phyloP scores from a whole-genome alignment of 2,329 filamentous ascomycete genomes.

The Penicillium italicum region DNA sequence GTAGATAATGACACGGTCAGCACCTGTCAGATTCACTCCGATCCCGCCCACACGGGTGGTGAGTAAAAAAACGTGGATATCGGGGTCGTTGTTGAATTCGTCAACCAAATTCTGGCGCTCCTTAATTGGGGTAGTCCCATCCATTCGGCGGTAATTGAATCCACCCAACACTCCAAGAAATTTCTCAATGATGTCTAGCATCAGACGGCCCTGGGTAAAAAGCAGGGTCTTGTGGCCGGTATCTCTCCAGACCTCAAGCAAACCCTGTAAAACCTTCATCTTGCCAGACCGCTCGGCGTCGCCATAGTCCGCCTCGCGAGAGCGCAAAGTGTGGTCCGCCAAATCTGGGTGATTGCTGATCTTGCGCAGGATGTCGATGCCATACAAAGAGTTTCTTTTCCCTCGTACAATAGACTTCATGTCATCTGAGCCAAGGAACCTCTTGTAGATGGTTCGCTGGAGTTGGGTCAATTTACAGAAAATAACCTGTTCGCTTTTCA shows the following conservation, averaged over 20 bases:
- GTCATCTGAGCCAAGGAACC: slow-evolving; percentile 76
- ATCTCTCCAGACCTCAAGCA: slow-evolving; percentile 83
- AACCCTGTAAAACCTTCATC: slow-evolving; percentile 86
- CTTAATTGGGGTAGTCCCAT: slow-evolving; percentile 85
- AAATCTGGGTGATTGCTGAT: slow-evolving; percentile 98
- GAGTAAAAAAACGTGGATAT: slow-evolving; percentile 82
- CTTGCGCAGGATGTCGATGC: slow-evolving; percentile 88
- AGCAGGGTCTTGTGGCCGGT: slow-evolving; percentile 92
- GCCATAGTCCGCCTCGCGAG: slow-evolving; percentile 67
- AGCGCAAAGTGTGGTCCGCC: slow-evolving; percentile 61
- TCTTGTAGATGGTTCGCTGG: slow-evolving; percentile 76
- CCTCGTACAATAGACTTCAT: slow-evolving; percentile 76
- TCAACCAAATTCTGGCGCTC: slow-evolving; percentile 87
- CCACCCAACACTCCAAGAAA: slow-evolving; percentile 67
- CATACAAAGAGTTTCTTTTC: slow-evolving; percentile 75
- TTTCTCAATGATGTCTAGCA: slow-evolving; percentile 88
- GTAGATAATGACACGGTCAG: slow-evolving; percentile 94
- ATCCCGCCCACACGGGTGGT: slow-evolving; percentile 95
- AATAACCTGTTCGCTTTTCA: slow-evolving; percentile 93
- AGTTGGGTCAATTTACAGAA: slow-evolving; percentile 86
- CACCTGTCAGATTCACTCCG: slow-evolving; percentile 90
- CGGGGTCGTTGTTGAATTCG: slow-evolving; percentile 77
- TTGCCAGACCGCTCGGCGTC: slow-evolving; percentile 79
- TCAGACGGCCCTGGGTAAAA: slow-evolving; percentile 89
- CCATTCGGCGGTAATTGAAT: slow-evolving; percentile 83